Evolutionary conservation across 208 protist species (phyloP).

Genomic region (Leishmania tarentolae): DNA sequence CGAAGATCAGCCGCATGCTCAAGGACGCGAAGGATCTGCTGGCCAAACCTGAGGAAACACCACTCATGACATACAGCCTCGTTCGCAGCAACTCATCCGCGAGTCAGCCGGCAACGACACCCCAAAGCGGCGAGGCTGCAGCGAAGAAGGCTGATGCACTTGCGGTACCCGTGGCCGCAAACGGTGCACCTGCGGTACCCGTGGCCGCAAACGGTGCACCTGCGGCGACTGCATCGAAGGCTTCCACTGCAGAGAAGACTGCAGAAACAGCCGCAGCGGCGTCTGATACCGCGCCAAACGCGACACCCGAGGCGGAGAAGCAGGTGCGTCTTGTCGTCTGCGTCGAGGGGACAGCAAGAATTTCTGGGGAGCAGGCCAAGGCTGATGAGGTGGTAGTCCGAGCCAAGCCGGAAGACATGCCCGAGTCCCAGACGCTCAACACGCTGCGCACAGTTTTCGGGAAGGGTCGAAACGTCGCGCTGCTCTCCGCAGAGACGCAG

Average conservation of each 20-base stretch:
- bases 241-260: not conserved
- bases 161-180: not conserved
- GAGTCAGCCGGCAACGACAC: not conserved
- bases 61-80: slow-evolving; percentile 24
- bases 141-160: not conserved
- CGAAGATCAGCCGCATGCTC: slow-evolving; percentile 70
- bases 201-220: too few species aligned
- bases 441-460: slow-evolving; percentile 20
- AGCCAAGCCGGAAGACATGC: slow-evolving; percentile 4
- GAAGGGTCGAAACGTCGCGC: slow-evolving; percentile 39
- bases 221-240: not conserved
- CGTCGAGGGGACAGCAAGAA: slow-evolving; percentile 17
- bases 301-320: slow-evolving; percentile 12
- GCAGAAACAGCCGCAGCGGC: not conserved
- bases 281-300: not conserved
- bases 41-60: slow-evolving; percentile 43
- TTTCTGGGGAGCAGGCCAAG: slow-evolving; percentile 13
- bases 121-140: not conserved
- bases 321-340: slow-evolving; percentile 29
- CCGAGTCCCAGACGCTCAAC: slow-evolving; percentile 34
- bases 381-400: slow-evolving; percentile 38
- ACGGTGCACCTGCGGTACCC: too few species aligned
- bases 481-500: slow-evolving; percentile 52
- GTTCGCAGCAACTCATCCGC: not conserved
- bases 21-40: slow-evolving; percentile 72